Conservation (phyloP, 768 basidiomycete genomes). For the Leccinellum albellum region DNA sequence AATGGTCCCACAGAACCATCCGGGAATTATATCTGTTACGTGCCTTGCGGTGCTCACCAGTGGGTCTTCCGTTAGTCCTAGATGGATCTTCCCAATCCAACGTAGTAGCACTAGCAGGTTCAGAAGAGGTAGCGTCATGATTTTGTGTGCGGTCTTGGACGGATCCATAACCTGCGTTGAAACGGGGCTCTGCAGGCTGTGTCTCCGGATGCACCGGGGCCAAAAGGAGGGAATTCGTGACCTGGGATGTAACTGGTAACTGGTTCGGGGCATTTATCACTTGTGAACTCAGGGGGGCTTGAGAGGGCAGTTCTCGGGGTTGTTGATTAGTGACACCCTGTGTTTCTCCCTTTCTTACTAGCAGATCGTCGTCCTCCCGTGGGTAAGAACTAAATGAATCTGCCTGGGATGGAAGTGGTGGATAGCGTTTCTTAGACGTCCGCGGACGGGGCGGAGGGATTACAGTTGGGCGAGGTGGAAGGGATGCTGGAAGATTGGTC, state of each 20-base stretch:
- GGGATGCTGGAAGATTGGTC: not conserved
- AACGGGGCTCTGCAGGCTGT: not conserved
- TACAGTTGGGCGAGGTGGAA: slow-evolving; percentile 17
- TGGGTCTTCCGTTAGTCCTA: slow-evolving; percentile 2
- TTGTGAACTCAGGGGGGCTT: slow-evolving; percentile 3
- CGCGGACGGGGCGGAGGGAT: slow-evolving; percentile 26
- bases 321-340: not conserved
- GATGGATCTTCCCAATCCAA: slow-evolving; percentile 9
- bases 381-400: not conserved
- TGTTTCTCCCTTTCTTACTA: not conserved
- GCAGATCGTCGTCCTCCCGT: not conserved
- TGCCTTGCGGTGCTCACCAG: slow-evolving; percentile 10
- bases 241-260: slow-evolving; percentile 2
- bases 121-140: slow-evolving; percentile 4
- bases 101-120: slow-evolving; percentile 3
- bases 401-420: not conserved
- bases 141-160: slow-evolving; percentile 1
- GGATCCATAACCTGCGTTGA: not conserved
- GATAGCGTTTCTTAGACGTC: slow-evolving; percentile 8
- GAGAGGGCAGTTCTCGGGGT: not conserved
- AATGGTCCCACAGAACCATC: slow-evolving; percentile 4
- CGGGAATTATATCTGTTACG: not conserved
- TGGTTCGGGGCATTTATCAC: slow-evolving; percentile 8
- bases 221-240: slow-evolving; percentile 8
- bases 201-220: slow-evolving; percentile 8